Conservation (phyloP, 163 green algal genomes). For the Prototheca cutis region DNA sequence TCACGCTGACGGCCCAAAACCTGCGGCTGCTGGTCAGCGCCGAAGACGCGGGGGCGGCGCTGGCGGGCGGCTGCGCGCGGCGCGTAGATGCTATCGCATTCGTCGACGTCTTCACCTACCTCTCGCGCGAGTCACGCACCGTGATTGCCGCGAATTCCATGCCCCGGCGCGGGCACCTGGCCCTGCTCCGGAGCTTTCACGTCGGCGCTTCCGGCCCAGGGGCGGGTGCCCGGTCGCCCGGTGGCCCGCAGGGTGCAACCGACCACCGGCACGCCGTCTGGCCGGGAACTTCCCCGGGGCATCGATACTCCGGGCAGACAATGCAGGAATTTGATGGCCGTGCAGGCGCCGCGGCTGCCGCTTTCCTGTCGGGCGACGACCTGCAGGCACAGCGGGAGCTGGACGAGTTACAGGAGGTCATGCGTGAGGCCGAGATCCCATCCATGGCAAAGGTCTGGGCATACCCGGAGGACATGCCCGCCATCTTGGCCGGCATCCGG, state of each 20-base stretch:
- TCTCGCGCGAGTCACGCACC: conserved; percentile 12
- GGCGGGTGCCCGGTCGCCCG: too few relatives aligned
- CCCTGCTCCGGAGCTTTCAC: too few relatives aligned
- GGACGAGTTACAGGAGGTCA: conserved; percentile 11
- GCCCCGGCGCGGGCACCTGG: conserved; percentile 18
- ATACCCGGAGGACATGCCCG: conserved; percentile 40
- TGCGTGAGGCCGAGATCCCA: conserved; percentile 32
- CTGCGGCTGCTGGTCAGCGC: conserved; percentile 4
- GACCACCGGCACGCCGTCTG: too few relatives aligned
- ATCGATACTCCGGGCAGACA: too few relatives aligned
- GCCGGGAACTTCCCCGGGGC: too few relatives aligned
- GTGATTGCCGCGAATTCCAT: conserved; percentile 10
- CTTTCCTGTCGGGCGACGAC: too few relatives aligned
- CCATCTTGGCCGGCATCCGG: conserved; percentile 9
- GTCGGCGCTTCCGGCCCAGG: too few relatives aligned
- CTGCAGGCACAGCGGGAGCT: too few relatives aligned
- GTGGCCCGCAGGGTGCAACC: too few relatives aligned
- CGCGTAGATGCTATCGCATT: conserved; percentile 20
- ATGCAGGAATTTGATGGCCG: too few relatives aligned
- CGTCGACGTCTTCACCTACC: conserved; percentile 46
- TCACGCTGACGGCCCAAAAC: conserved; percentile 10
- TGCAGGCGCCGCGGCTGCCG: too few relatives aligned
- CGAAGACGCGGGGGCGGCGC: conserved; percentile 3
- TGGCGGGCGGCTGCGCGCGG: conserved; percentile 5
- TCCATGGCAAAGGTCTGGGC: conserved; percentile 50